Conservation (phyloP, 495 filamentous ascomycete species). For the Penicillium robsamsonii region DNA sequence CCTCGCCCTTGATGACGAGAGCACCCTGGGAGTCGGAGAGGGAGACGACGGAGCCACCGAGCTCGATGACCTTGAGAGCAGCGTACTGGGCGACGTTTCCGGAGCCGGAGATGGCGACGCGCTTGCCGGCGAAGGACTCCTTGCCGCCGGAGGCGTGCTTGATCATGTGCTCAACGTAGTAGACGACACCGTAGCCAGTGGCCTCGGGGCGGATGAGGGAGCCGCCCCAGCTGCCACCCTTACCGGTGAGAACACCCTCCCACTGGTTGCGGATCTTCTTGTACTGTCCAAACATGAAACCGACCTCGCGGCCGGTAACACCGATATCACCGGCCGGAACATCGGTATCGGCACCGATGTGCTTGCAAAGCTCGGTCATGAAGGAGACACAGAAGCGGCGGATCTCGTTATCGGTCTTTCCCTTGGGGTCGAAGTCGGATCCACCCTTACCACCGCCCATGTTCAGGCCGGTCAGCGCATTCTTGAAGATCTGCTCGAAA, state of each 20-base stretch:
- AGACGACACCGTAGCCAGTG: slow-evolving; percentile 94
- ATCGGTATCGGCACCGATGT: slow-evolving; percentile 97
- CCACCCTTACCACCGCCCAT: slow-evolving; percentile 99
- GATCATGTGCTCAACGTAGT: slow-evolving; percentile 98
- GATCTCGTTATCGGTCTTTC: slow-evolving; percentile 96
- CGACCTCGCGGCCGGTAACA: slow-evolving; percentile 93
- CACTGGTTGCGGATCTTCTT: slow-evolving; percentile 81
- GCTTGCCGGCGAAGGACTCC: slow-evolving; percentile 86
- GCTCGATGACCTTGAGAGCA: slow-evolving; percentile 93
- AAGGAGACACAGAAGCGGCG: slow-evolving; percentile 95
- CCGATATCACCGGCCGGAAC: slow-evolving; percentile 85
- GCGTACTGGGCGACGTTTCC: slow-evolving; percentile 99
- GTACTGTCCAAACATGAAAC: slow-evolving; percentile 96
- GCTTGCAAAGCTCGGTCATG: slow-evolving; percentile 90
- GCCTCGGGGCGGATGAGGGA: slow-evolving; percentile 94
- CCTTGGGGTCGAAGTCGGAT: slow-evolving; percentile 98
- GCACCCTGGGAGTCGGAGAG: slow-evolving; percentile 90
- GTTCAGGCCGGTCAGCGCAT: slow-evolving; percentile 94
- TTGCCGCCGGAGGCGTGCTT: slow-evolving; percentile 73
- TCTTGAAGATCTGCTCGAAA: slow-evolving; percentile 99
- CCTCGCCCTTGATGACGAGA: slow-evolving; percentile 65
- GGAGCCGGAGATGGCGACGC: slow-evolving; percentile 93
- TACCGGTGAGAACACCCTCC: slow-evolving; percentile 95
- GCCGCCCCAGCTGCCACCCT: slow-evolving; percentile 91
- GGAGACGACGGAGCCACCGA: slow-evolving; percentile 87